Evolutionary conservation across 345 rosid species (phyloP).

Genomic region (Eucalyptus pauciflora): DNA sequence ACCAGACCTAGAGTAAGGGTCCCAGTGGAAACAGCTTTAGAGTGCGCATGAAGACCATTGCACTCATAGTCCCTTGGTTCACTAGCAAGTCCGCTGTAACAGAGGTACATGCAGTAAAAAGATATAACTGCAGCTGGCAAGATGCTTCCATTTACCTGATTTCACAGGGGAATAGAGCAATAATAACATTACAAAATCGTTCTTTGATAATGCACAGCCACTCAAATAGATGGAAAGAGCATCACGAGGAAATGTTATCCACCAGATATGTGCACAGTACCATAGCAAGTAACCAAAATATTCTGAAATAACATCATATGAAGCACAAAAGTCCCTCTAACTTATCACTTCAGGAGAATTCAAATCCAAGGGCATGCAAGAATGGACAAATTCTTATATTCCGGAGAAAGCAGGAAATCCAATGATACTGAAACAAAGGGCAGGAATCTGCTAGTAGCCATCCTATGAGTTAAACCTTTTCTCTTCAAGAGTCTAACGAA

Average conservation of each 20-base stretch:
- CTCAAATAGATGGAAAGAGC: not conserved
- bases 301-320: not conserved
- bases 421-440: not conserved
- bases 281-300: not conserved
- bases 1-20: slow-evolving; percentile 77
- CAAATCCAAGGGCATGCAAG: not conserved
- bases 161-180: not conserved
- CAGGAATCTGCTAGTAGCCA: not conserved
- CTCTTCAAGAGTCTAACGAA: not conserved
- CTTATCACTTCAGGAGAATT: not conserved
- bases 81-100: slow-evolving; percentile 94
- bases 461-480: not conserved
- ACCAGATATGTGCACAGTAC: not conserved
- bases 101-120: slow-evolving; percentile 88
- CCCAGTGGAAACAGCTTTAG: slow-evolving; percentile 85
- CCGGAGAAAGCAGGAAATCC: not conserved
- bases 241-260: not conserved
- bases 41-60: slow-evolving; percentile 92
- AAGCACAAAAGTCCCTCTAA: not conserved
- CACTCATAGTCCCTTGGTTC: slow-evolving; percentile 92
- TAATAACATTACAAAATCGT: not conserved
- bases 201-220: not conserved
- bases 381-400: not conserved
- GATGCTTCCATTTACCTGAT: slow-evolving; percentile 88
- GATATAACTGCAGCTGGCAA: slow-evolving; percentile 93